phyloP scores from a whole-genome alignment of 73 alveolate species.

The Tetrahymena thermophila region DNA sequence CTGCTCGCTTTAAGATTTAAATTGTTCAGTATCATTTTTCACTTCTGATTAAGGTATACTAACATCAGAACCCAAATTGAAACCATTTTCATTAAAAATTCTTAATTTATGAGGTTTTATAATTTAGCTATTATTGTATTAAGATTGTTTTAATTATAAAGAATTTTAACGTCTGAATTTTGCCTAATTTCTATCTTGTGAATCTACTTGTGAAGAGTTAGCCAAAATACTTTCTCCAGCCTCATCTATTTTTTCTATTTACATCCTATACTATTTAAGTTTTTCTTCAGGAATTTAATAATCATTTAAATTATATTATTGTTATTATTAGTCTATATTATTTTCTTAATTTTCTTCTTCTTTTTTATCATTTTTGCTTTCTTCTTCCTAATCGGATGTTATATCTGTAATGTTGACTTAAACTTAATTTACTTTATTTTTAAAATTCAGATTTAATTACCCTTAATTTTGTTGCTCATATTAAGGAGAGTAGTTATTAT shows the following conservation, averaged over 20 bases:
- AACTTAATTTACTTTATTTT: background rate
- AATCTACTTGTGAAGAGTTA: background rate
- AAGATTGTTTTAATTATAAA: background rate
- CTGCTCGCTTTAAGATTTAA: background rate
- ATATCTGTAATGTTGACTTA: background rate
- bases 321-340: background rate
- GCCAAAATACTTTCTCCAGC: background rate
- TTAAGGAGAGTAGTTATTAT: background rate
- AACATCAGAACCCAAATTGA: background rate
- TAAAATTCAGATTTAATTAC: background rate
- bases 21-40: background rate
- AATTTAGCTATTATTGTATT: background rate
- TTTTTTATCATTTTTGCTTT: background rate
- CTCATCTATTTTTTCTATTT: background rate
- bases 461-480: background rate
- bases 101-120: background rate
- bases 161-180: background rate
- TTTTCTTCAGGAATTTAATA: background rate
- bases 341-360: background rate
- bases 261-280: background rate
- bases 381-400: background rate
- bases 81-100: background rate
- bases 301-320: background rate
- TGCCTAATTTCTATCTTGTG: background rate
- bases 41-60: background rate